A percentile compares a stretch with the other conserved stretches of the same genome.
phyloP scores from a whole-genome alignment of 331 rosid species.

The Acacia pycnantha region DNA sequence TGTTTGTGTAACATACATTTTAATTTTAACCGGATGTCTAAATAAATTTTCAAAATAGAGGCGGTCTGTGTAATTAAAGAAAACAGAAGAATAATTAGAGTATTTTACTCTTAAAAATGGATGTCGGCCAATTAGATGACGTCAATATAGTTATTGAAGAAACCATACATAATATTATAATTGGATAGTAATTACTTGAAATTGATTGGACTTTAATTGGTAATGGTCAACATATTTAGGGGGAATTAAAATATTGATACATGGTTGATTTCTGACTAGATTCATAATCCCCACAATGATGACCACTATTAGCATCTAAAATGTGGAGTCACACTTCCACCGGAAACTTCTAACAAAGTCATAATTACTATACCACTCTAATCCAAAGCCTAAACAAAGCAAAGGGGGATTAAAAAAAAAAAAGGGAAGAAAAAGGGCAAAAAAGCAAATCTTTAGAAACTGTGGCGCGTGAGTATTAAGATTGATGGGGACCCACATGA shows the following conservation, averaged over 20 bases:
- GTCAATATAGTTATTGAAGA: neutral
- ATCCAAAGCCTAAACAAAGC: neutral
- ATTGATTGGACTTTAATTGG: neutral
- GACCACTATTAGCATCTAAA: neutral
- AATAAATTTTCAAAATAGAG: too few relatives aligned
- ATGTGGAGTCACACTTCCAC: conserved; percentile 27
- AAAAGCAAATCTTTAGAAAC: neutral
- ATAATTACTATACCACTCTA: conserved; percentile 23
- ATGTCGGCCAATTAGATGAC: neutral
- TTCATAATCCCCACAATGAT: neutral
- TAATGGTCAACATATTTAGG: neutral
- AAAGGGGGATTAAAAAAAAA: neutral
- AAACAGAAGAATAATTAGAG: rapidly evolving
- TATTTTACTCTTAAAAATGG: neutral
- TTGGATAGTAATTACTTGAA: too few relatives aligned
- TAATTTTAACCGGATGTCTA: too few relatives aligned
- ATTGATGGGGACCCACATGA: neutral
- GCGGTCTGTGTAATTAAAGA: too few relatives aligned
- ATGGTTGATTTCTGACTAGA: neutral
- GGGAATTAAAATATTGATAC: neutral
- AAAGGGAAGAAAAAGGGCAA: neutral
- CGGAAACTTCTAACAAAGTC: conserved; percentile 14
- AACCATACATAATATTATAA: neutral
- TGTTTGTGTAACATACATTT: too few relatives aligned
- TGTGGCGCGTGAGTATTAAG: conserved; percentile 1